phyloP scores from a whole-genome alignment of 169 alveolate genomes.

The Plasmodium vivax region DNA sequence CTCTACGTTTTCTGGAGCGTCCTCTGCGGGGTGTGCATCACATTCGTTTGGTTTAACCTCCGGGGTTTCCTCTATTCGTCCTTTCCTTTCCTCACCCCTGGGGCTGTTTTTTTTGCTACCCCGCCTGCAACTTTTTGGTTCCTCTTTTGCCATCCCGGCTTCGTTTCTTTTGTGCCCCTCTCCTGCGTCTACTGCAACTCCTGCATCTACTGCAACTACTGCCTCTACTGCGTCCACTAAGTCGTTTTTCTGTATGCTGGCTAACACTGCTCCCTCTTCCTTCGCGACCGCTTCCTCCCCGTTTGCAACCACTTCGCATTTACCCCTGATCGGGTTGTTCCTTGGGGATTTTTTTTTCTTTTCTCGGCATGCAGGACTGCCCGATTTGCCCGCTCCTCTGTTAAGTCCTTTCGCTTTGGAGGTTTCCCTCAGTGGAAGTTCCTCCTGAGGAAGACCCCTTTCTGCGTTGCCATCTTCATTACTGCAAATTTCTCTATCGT shows the following conservation, averaged over 20 bases:
- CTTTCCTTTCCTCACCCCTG: not conserved
- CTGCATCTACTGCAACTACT: too few relatives aligned
- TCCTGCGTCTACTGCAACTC: too few relatives aligned
- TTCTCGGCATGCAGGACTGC: not conserved
- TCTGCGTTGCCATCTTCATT: not conserved
- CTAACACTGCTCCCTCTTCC: not conserved
- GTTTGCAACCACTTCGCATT: conserved; percentile 1
- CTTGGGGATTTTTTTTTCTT: not conserved
- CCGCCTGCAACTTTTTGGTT: not conserved
- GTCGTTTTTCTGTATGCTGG: not conserved
- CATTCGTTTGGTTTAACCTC: not conserved
- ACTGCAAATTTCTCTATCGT: not conserved
- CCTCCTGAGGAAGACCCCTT: not conserved
- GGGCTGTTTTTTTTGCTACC: not conserved
- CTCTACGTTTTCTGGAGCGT: not conserved
- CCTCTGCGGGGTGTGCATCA: not conserved
- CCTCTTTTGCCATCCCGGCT: not conserved
- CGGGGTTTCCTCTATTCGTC: not conserved
- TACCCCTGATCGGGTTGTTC: not conserved
- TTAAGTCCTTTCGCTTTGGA: conserved; percentile 1
- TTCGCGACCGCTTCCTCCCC: not conserved
- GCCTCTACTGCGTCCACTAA: not conserved
- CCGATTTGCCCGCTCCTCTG: not conserved
- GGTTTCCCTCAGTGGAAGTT: not conserved
- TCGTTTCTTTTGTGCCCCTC: not conserved